A percentile compares a stretch with the other conserved stretches of the same genome.
Evolutionary conservation across 1,139 yeast species (phyloP).

Genomic region (Fermentozyma sake): DNA sequence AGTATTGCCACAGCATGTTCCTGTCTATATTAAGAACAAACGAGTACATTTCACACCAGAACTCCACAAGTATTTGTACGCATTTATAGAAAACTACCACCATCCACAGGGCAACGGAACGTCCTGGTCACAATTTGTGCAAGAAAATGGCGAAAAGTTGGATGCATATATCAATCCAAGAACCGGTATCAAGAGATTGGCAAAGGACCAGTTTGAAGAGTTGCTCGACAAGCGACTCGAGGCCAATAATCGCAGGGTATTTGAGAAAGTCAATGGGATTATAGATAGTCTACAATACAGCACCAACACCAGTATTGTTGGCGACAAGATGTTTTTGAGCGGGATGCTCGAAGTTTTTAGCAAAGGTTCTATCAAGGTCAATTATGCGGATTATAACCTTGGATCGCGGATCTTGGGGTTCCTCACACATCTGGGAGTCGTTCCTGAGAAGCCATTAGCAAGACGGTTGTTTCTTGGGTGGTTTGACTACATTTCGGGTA

Average conservation of each 20-base stretch:
- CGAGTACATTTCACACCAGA: conserved; percentile 39
- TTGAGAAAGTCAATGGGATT: conserved; percentile 23
- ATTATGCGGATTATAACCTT: conserved; percentile 39
- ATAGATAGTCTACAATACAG: conserved; percentile 20
- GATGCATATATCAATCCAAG: conserved; percentile 13
- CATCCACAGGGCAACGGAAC: conserved; percentile 3
- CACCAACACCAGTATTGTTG: conserved; percentile 4
- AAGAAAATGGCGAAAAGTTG: conserved; percentile 16
- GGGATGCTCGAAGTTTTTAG: conserved; percentile 29
- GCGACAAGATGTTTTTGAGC: conserved; percentile 10
- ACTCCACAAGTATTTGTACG: conserved; percentile 33
- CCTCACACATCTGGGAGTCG: conserved; percentile 20
- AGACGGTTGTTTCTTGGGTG: conserved; percentile 36
- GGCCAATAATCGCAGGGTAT: conserved; percentile 22
- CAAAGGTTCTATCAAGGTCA: conserved; percentile 33
- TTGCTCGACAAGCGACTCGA: conserved; percentile 17
- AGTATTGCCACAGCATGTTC: conserved; percentile 27
- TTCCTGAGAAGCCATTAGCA: conserved; percentile 8
- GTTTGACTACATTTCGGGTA: conserved; percentile 37
- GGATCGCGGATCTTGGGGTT: conserved; percentile 43
- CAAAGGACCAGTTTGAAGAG: conserved; percentile 19
- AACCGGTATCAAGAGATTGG: conserved; percentile 10
- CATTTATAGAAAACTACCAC: conserved; percentile 29
- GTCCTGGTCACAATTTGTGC: conserved; percentile 22
- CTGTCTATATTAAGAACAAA: conserved; percentile 29